Percentiles rank a stretch among this genome's conserved stretches.
Evolutionary conservation across 495 filamentous ascomycete genomes (phyloP).

Genomic region (Darksidea phi): DNA sequence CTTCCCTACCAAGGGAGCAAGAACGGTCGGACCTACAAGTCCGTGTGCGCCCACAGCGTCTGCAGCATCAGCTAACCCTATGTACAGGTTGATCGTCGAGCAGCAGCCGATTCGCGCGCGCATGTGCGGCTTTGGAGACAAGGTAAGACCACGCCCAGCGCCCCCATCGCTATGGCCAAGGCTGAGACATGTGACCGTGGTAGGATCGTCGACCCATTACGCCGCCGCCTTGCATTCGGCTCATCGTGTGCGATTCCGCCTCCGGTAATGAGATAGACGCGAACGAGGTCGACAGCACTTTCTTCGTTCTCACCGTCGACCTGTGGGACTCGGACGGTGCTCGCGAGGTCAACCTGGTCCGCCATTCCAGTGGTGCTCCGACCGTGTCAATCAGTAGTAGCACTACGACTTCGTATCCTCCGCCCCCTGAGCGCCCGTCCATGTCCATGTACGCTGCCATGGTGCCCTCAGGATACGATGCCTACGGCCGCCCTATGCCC

Average conservation of each 20-base stretch:
- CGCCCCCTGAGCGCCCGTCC: constrained; percentile 41
- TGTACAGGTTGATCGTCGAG: constrained; percentile 72
- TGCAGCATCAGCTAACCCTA: constrained; percentile 1
- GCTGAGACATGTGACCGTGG: constrained; percentile 14
- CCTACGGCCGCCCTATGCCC: constrained; percentile 23
- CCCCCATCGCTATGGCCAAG: not conserved
- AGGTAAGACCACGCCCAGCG: constrained; percentile 55
- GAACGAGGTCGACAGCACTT: constrained; percentile 80
- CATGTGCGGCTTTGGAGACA: constrained; percentile 99
- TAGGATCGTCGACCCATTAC: constrained; percentile 96
- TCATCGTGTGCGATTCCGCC: constrained; percentile 74
- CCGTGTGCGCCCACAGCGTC: not conserved
- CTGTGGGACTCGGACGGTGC: constrained; percentile 80
- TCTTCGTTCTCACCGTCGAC: constrained; percentile 91
- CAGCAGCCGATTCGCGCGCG: constrained; percentile 93
- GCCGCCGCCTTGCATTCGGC: constrained; percentile 85
- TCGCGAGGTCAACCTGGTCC: constrained; percentile 92
- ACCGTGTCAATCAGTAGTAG: constrained; percentile 88
- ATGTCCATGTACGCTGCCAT: not conserved
- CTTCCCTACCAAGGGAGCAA: constrained; percentile 6
- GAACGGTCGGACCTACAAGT: constrained; percentile 2
- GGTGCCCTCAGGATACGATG: constrained; percentile 10
- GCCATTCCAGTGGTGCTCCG: constrained; percentile 66
- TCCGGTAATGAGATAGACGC: constrained; percentile 87
- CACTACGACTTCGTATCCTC: constrained; percentile 73